These are phyloP conservation scores for Meyerozyma sp. DNA, from an alignment of 1,139 yeast species.

Conservation along the genomic window DNA sequence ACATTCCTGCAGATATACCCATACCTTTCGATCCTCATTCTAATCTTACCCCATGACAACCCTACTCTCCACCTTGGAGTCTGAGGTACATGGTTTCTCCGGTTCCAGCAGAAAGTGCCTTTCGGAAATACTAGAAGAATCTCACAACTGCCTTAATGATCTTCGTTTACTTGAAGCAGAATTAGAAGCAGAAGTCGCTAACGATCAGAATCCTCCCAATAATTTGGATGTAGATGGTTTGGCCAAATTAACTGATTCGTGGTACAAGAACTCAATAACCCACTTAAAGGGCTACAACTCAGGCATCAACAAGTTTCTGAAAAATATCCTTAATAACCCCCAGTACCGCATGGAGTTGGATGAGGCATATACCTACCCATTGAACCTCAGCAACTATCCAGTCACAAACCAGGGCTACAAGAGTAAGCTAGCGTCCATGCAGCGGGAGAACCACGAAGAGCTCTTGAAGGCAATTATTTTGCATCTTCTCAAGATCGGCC, in stretches of 20 bases:
- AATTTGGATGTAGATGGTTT: neutral
- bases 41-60: slow-evolving; percentile 8
- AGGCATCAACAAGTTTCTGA: slow-evolving; percentile 31
- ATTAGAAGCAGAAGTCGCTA: slow-evolving; percentile 10
- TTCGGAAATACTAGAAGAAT: slow-evolving; percentile 16
- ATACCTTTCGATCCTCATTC: neutral
- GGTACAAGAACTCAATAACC: slow-evolving; percentile 36
- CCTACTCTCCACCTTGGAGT: slow-evolving; percentile 24
- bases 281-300: slow-evolving; percentile 34
- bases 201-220: neutral
- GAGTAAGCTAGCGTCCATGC: slow-evolving; percentile 10
- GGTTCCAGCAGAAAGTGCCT: slow-evolving; percentile 20
- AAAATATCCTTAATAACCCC: slow-evolving; percentile 28
- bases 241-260: slow-evolving; percentile 10
- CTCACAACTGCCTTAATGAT: slow-evolving; percentile 20
- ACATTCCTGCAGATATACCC: neutral
- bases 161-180: slow-evolving; percentile 24
- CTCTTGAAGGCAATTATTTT: slow-evolving; percentile 36
- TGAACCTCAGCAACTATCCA: slow-evolving; percentile 30
- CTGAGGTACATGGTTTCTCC: slow-evolving; percentile 22
- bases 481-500: slow-evolving; percentile 40
- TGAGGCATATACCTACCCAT: slow-evolving; percentile 41
- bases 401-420: slow-evolving; percentile 5
- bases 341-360: slow-evolving; percentile 31
- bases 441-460: slow-evolving; percentile 26